Evolutionary conservation across 257 asterid species (phyloP).

Genomic region (Schizonepeta tenuifolia): DNA sequence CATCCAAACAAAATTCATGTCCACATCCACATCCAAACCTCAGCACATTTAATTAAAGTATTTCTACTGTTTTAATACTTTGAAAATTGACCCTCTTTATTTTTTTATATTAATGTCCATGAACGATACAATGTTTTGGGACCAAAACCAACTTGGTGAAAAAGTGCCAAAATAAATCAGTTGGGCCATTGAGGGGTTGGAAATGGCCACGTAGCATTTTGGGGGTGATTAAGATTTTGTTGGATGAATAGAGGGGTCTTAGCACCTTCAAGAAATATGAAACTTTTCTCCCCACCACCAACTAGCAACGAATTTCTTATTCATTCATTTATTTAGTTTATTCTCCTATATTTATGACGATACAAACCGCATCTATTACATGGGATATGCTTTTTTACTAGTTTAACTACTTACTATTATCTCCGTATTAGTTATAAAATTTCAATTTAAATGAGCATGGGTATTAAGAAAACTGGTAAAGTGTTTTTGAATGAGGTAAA

Average conservation of each 20-base stretch:
- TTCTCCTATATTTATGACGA: background rate
- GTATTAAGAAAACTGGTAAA: too few species aligned
- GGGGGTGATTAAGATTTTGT: conserved; percentile 11
- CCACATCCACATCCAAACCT: conserved; percentile 13
- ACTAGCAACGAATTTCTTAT: background rate
- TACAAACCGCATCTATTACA: background rate
- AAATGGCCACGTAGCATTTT: conserved; percentile 32
- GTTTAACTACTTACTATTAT: too few species aligned
- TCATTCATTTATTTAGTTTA: background rate
- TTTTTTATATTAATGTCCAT: background rate
- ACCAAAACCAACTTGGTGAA: conserved; percentile 29
- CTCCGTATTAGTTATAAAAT: too few species aligned
- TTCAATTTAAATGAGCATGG: too few species aligned
- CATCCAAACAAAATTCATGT: conserved; percentile 14
- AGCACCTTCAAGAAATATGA: background rate
- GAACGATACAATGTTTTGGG: conserved; percentile 24
- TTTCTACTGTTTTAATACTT: background rate
- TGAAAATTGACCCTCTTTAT: background rate
- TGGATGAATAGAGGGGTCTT: background rate
- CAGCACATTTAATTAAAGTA: conserved; percentile 8
- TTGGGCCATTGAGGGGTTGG: conserved; percentile 21
- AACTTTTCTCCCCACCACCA: background rate
- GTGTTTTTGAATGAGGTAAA: too few species aligned
- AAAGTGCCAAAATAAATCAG: conserved; percentile 1
- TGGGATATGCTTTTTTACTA: too few species aligned